These are phyloP conservation scores for Pseudogymnoascus sp. DNA, from an alignment of 2,329 filamentous ascomycete genomes.

Conservation along the genomic window DNA sequence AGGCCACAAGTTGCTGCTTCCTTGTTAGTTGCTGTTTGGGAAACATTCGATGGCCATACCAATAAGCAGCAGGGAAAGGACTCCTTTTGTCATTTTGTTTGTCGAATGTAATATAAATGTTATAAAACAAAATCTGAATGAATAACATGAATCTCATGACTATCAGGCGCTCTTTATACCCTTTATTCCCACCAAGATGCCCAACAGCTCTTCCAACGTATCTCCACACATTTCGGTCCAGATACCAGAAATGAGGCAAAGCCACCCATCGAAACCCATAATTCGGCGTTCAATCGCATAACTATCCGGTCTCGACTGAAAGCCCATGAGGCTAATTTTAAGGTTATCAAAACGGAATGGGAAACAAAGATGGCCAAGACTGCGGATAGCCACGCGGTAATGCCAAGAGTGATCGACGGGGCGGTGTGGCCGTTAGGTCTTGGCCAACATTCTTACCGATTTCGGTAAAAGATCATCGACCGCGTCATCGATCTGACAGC, in stretches of 20 bases:
- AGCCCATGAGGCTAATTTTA: not conserved
- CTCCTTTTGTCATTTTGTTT: not conserved
- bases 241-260: not conserved
- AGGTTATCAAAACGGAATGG: not conserved
- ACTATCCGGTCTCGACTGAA: not conserved
- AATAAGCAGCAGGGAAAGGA: not conserved
- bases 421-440: not conserved
- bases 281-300: not conserved
- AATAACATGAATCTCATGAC: not conserved
- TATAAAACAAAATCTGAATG: not conserved
- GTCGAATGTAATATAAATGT: not conserved
- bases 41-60: not conserved
- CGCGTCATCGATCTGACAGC: slow-evolving; percentile 1
- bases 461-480: not conserved
- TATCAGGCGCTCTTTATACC: not conserved
- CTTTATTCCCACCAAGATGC: not conserved
- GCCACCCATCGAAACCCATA: not conserved
- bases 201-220: not conserved
- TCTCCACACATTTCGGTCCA: not conserved
- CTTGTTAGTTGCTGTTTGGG: not conserved
- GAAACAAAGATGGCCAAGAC: slow-evolving; percentile 6
- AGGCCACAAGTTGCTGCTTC: not conserved
- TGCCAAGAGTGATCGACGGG: not conserved
- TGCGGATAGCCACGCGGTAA: not conserved
- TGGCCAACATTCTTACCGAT: not conserved